These are phyloP conservation scores for Boletus rubropictus DNA, from an alignment of 768 basidiomycete species.

Conservation along the genomic window DNA sequence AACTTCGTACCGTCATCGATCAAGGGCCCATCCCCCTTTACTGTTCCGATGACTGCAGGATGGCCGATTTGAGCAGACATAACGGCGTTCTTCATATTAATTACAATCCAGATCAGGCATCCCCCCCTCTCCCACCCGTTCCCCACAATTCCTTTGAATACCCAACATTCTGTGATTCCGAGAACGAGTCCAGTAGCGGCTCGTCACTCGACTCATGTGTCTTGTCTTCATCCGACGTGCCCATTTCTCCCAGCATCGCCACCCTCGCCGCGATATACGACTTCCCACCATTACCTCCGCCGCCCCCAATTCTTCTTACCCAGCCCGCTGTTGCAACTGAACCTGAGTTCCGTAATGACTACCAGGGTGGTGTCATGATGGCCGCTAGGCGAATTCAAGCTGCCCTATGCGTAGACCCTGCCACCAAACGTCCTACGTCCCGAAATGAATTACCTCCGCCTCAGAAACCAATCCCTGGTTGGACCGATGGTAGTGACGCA, in stretches of 20 bases:
- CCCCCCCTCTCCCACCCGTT: slow-evolving; percentile 37
- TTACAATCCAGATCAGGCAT: slow-evolving; percentile 43
- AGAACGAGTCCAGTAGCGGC: slow-evolving; percentile 38
- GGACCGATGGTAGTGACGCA: slow-evolving; percentile 61
- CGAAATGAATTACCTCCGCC: slow-evolving; percentile 33
- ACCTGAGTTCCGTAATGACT: slow-evolving; percentile 36
- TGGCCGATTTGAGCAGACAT: slow-evolving; percentile 47
- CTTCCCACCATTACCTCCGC: slow-evolving; percentile 51
- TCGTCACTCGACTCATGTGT: slow-evolving; percentile 35
- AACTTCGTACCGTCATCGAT: slow-evolving; percentile 68
- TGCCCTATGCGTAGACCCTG: slow-evolving; percentile 38
- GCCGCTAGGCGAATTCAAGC: slow-evolving; percentile 51
- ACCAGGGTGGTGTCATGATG: slow-evolving; percentile 65
- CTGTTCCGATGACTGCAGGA: slow-evolving; percentile 73
- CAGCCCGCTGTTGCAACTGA: slow-evolving; percentile 21
- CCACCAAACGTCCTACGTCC: slow-evolving; percentile 32
- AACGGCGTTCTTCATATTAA: slow-evolving; percentile 39
- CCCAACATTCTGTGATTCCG: slow-evolving; percentile 27
- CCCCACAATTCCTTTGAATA: slow-evolving; percentile 35
- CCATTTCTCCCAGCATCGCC: slow-evolving; percentile 30
- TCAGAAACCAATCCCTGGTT: slow-evolving; percentile 50
- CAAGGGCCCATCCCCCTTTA: slow-evolving; percentile 77
- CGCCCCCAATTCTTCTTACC: slow-evolving; percentile 37
- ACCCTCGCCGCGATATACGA: slow-evolving; percentile 38
- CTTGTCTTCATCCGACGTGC: slow-evolving; percentile 22